Evolutionary conservation across 495 filamentous ascomycete species (phyloP).

Genomic region (Podospora comata): DNA sequence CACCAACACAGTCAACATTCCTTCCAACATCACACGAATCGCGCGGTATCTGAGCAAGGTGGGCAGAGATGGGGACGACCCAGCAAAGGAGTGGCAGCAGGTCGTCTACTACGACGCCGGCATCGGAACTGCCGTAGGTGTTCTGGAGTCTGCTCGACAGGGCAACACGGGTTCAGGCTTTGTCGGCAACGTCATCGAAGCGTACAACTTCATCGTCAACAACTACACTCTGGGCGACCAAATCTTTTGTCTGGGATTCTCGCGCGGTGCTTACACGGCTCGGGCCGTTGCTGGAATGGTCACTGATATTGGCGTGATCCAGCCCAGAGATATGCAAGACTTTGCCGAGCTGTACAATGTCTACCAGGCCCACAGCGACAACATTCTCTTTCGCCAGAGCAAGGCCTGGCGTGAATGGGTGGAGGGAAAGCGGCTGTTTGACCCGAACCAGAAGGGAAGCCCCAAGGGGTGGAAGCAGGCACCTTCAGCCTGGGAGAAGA

Average conservation of each 20-base stretch:
- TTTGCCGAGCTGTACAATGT: not conserved
- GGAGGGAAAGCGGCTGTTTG: not conserved
- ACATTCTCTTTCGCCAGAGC: not conserved
- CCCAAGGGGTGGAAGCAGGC: conserved; percentile 17
- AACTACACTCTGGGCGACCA: conserved; percentile 60
- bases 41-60: conserved; percentile 9
- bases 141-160: not conserved
- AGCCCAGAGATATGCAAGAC: conserved; percentile 16
- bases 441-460: not conserved
- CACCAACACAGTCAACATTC: conserved; percentile 15
- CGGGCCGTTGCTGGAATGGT: conserved; percentile 56
- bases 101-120: conserved; percentile 29
- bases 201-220: conserved; percentile 57
- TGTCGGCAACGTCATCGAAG: conserved; percentile 49
- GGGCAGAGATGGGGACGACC: not conserved
- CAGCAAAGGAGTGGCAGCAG: conserved; percentile 15
- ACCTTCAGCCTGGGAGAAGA: conserved; percentile 8
- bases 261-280: conserved; percentile 62
- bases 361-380: conserved; percentile 4
- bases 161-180: not conserved
- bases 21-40: conserved; percentile 20
- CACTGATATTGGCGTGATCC: conserved; percentile 34
- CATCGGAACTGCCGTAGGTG: not conserved
- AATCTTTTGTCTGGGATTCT: conserved; percentile 63
- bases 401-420: conserved; percentile 6